Conservation (phyloP, 805 yeast species). For the Candida broadrunensis region DNA sequence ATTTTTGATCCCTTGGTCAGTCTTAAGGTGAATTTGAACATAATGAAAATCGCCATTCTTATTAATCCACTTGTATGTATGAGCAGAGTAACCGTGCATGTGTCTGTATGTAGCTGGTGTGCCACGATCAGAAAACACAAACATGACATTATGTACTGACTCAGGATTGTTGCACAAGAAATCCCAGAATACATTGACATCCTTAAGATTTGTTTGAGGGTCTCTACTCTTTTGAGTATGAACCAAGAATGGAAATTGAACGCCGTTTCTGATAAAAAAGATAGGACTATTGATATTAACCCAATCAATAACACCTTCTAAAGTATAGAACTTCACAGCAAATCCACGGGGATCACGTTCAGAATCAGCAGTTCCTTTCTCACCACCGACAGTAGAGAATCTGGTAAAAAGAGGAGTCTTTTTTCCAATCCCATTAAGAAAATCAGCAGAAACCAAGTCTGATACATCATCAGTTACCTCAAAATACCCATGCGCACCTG, state of each 20-base stretch:
- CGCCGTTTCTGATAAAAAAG: conserved; percentile 62
- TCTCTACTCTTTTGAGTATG: conserved; percentile 65
- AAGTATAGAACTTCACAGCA: conserved; percentile 62
- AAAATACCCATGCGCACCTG: conserved; percentile 59
- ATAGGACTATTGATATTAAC: conserved; percentile 73
- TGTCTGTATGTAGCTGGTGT: conserved; percentile 52
- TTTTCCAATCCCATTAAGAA: conserved; percentile 40
- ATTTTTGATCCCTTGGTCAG: conserved; percentile 49
- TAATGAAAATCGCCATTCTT: conserved; percentile 48
- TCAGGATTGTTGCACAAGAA: conserved; percentile 55
- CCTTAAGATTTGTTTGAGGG: conserved; percentile 49
- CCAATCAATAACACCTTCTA: conserved; percentile 69
- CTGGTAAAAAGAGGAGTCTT: conserved; percentile 44
- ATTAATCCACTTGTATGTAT: conserved; percentile 58
- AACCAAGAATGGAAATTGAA: conserved; percentile 62
- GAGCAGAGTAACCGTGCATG: conserved; percentile 66
- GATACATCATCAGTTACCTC: conserved; percentile 46
- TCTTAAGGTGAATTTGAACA: conserved; percentile 51
- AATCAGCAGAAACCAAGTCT: conserved; percentile 46
- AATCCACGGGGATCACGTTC: conserved; percentile 73
- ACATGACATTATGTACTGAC: conserved; percentile 53
- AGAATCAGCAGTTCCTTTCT: conserved; percentile 62
- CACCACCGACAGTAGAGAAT: conserved; percentile 71
- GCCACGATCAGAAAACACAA: conserved; percentile 60
- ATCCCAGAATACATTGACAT: conserved; percentile 58